Base-by-base conservation (phyloP, 1,284 basidiomycete genomes). In the Pseudozyma hubeiensis region DNA sequence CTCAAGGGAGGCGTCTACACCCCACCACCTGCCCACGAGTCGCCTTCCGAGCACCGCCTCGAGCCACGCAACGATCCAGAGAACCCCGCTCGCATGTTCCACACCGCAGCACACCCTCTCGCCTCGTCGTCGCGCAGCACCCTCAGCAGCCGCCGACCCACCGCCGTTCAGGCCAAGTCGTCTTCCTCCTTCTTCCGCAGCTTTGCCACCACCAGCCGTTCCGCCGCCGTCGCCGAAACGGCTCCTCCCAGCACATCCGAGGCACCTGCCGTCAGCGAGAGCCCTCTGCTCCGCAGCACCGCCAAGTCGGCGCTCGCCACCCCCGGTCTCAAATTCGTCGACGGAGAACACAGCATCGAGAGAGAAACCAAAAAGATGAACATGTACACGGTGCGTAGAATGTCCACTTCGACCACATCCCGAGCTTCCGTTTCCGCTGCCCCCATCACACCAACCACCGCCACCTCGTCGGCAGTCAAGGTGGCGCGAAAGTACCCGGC, bases 331-430 rank as follows among this genome's bases (percentile, higher is more conserved):
- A 51, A 43, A 29, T 78, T 71, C 53, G 60, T 65, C 40, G 76
- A 78, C 39, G 74, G 70, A 55, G 72, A 78, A 57, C 50, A 63
- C 40, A 72, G 66, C 37, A 62, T 71, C 49, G 59, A 72, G 66
- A 75, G 79, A 64, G 75, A 80, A 60, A 79, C 74, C 30, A 56
- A 59, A 52, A 80, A 80, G 75, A 80, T 79, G 72, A 80, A 80
- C 68, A 78, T 80, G 77, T 80, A 75, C 75, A 80, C 75, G 79
- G 79, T 80, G 66, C 75, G 79, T 80, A 74, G 46, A 63, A 53
- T 63, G 40, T 64, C 55, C 64, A 64, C 64, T 30, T 62, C 76
- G 24, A 60, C 67, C 51, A 39, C 43, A 9, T 60, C 64, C 50
- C 44, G 40, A 41, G 60, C 64, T 60, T 60, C 54, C 44, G 47